Evolutionary conservation across 1,284 basidiomycete species (phyloP).

Genomic region (Tetrapyrgos nigripes): DNA sequence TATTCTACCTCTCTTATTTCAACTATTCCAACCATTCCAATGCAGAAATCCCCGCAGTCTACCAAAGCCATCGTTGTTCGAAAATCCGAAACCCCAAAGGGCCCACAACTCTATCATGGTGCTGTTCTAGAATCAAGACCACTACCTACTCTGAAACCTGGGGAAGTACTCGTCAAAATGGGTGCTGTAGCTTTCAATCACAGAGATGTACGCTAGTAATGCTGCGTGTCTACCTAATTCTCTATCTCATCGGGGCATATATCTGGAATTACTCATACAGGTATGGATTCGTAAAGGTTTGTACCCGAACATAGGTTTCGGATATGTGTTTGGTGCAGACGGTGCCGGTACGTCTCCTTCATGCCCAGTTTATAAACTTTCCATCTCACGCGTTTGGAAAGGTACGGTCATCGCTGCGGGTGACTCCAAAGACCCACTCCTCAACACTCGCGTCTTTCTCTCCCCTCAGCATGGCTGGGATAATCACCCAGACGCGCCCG

Average conservation of each 20-base stretch:
- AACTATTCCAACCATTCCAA: neutral
- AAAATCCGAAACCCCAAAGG: constrained; percentile 26
- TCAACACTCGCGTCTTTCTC: constrained; percentile 77
- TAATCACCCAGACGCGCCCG: constrained; percentile 63
- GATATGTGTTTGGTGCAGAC: constrained; percentile 73
- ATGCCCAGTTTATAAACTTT: neutral
- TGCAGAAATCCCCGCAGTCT: constrained; percentile 31
- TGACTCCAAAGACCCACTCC: constrained; percentile 57
- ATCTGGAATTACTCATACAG: constrained; percentile 39
- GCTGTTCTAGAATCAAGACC: constrained; percentile 54
- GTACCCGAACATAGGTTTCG: constrained; percentile 72
- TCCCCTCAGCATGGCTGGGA: constrained; percentile 82
- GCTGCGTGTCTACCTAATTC: neutral
- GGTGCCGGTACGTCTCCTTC: constrained; percentile 64
- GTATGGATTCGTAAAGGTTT: constrained; percentile 76
- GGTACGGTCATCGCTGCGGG: constrained; percentile 68
- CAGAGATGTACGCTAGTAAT: constrained; percentile 64
- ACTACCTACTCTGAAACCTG: constrained; percentile 55
- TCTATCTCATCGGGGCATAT: neutral
- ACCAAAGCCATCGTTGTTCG: constrained; percentile 50
- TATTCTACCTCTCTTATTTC: neutral
- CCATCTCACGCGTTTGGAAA: no score
- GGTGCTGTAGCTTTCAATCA: constrained; percentile 81
- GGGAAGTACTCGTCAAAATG: constrained; percentile 70
- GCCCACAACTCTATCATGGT: constrained; percentile 54